These are phyloP conservation scores for Podaxis sp. DNA, from an alignment of 768 basidiomycete species.

Conservation along the genomic window DNA sequence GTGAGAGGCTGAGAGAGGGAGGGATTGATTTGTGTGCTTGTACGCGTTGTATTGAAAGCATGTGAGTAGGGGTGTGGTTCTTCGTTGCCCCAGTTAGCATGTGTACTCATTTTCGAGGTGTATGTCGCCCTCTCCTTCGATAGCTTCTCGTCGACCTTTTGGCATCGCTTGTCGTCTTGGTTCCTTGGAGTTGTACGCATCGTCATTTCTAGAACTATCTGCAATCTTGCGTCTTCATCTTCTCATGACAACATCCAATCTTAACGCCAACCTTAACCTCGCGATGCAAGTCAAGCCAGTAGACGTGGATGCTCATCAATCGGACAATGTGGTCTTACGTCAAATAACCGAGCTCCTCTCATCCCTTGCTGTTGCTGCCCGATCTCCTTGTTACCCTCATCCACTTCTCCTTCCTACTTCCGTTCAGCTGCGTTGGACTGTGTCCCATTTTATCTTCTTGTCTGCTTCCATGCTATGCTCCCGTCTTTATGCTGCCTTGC, in stretches of 20 bases:
- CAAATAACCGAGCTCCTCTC: background rate
- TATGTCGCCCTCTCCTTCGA: background rate
- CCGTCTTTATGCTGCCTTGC: conserved; percentile 20
- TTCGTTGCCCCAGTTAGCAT: background rate
- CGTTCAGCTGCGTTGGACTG: background rate
- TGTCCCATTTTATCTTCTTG: background rate
- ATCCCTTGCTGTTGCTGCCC: background rate
- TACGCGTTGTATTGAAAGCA: background rate
- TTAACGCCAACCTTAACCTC: background rate
- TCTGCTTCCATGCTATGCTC: conserved; percentile 12
- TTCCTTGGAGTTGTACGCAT: conserved; percentile 1
- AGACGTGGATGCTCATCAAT: background rate
- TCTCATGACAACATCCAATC: background rate
- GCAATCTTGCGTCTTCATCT: background rate
- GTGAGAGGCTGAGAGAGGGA: background rate
- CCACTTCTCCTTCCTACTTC: conserved; percentile 13
- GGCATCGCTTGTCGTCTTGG: background rate
- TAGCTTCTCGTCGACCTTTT: background rate
- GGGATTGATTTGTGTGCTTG: background rate
- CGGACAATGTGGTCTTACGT: background rate
- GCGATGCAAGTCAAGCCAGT: background rate
- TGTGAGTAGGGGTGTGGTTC: conserved; percentile 1
- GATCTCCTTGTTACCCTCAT: conserved; percentile 1
- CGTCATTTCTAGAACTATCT: background rate
- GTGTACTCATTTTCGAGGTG: background rate